A percentile compares a stretch with the other conserved stretches of the same genome.
Evolutionary conservation across 2,329 filamentous ascomycete genomes (phyloP).

Genomic region (Sclerotinia borealis): DNA sequence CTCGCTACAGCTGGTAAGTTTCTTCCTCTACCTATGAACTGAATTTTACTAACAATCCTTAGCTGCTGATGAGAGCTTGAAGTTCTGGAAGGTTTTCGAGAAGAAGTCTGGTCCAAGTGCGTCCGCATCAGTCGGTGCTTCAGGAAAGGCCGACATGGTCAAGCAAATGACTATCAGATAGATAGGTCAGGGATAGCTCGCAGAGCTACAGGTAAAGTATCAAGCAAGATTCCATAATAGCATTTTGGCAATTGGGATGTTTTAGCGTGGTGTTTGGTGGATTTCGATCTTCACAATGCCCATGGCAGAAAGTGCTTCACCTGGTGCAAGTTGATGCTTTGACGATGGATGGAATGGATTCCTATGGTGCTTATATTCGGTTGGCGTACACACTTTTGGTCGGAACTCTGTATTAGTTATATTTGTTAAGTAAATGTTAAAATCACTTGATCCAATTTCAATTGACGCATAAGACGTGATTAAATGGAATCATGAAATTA

Average conservation of each 20-base stretch:
- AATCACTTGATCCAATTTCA: background rate
- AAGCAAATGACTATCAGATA: slow-evolving; percentile 95
- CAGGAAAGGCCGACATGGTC: slow-evolving; percentile 74
- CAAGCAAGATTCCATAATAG: slow-evolving; percentile 33
- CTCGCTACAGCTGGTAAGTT: slow-evolving; percentile 78
- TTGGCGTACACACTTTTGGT: slow-evolving; percentile 8
- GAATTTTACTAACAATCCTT: slow-evolving; percentile 29
- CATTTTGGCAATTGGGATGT: slow-evolving; percentile 38
- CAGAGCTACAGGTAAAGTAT: slow-evolving; percentile 32
- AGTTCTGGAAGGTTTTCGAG: slow-evolving; percentile 99
- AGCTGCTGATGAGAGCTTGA: slow-evolving; percentile 93
- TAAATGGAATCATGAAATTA: background rate
- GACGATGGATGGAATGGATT: slow-evolving; percentile 27
- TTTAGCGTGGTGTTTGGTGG: slow-evolving; percentile 49
- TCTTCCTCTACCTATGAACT: background rate
- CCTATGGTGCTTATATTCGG: background rate
- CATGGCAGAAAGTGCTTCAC: slow-evolving; percentile 44
- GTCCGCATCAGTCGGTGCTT: slow-evolving; percentile 59
- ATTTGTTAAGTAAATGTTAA: slow-evolving; percentile 1
- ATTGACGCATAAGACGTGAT: background rate
- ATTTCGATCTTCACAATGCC: slow-evolving; percentile 36
- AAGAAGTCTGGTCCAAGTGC: slow-evolving; percentile 80
- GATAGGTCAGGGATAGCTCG: slow-evolving; percentile 30
- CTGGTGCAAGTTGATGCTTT: slow-evolving; percentile 33
- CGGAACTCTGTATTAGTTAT: slow-evolving; percentile 2